Base-by-base conservation (phyloP, 1,284 basidiomycete species). In the Jaminaea rosea region DNA sequence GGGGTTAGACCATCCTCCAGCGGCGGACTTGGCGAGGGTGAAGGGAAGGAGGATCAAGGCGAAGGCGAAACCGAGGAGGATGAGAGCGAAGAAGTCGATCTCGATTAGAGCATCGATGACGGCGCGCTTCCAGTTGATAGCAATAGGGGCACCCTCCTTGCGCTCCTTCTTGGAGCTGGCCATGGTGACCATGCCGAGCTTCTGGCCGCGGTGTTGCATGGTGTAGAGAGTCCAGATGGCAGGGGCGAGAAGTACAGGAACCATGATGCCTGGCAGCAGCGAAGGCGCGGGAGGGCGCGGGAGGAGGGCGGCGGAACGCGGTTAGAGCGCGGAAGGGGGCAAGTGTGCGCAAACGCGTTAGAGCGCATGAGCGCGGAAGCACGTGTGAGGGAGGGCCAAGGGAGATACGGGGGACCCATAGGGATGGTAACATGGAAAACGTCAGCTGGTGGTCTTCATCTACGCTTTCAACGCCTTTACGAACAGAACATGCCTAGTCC, bases 21-120 rank as follows among this genome's bases (percentile, higher is more conserved):
- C 56, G 29, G 73, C 74, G 7, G 62, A 64, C 24, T 65, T 53
- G 39, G 51, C 59, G 44, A 76, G 63, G 17, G 73, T 75, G 55
- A 73, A 71, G 5, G 75, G 77, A 6, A 75, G 59, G 29, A 77
- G 70, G 52, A 77, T 63, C 47, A 71, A 65, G 11, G 67, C 65
- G 45, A 75, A 75, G 9, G 66, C 63, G 50, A 74, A 70, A 10
- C 67, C 75, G 26, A 77, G 55, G 31, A 77, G 60, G 44, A 77
- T 52, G 1, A 77, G 60, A 8, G 76, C 76, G 23, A 77, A 53
- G 1, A 64, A 61, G 49, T 77, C 72, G 48, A 77, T 75, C 46
- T 65, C 70, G 46, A 68, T 54, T 37, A 62, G 39, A n/a, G 62
- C 42, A 47, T 62, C 31, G 21, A 54, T 27, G 1, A 53, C 13